Evolutionary conservation across 768 basidiomycete species (phyloP), one percentile per base, ranked within the genome.

Genomic region (Russula emetica): DNA sequence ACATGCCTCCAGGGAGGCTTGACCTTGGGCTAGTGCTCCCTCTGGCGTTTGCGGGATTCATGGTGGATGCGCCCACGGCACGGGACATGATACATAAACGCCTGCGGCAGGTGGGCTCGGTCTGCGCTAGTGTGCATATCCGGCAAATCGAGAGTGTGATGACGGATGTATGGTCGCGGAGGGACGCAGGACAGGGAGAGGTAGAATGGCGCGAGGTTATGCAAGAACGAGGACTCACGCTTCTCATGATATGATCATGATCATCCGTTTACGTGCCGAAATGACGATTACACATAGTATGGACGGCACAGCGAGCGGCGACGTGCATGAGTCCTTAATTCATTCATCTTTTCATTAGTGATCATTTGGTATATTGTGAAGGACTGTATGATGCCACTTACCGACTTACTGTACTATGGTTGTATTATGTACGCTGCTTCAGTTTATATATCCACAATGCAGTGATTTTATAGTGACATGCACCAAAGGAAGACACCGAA

Each of bases 191-290:
- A 9, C 60, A 56, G 16, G 54, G 53, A 30, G 58, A 62, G 34
- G 55, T 67, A 24, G 62, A 64, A 26, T 69, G 68, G 68, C 62
- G 68, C 38, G 68, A 69, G 0, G 62, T 69, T 47, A 69, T 69
- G 68, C 68, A 61, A 34, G 68, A 67, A 18, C 66, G 60, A 22
- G 68, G 68, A 40, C 60, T 64, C 20, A 67, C 66, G 55, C 62
- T 67, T 63, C 59, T 69, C 53, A 62, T 69, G 58, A 60, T 69
- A 51, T 69, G 60, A 67, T 38, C 14, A 51, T 69, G 60, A 67
- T 38, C 14, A 14, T n/a, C 38, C 42, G 28, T 53, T 30, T 30
- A 55, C 24, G 55, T 38, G 53, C 47, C 26, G 20, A 52, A 16
- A 55, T 24, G 34, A 65, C 24, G 42, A 65, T 42, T 57, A 52